Evolutionary conservation across 805 yeast genomes (phyloP).

Genomic region (Jamesozyma spencerorum): DNA sequence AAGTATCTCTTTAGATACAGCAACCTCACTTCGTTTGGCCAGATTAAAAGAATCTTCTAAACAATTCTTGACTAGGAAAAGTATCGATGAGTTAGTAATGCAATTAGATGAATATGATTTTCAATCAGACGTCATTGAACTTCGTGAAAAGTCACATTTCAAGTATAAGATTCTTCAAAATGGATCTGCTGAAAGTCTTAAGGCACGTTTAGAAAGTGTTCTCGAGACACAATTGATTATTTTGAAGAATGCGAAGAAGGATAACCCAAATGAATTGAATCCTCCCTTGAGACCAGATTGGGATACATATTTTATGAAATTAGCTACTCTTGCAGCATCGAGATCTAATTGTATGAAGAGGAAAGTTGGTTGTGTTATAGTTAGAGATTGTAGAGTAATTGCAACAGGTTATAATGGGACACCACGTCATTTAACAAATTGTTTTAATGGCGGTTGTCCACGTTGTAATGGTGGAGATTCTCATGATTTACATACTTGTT

Average conservation of each 20-base stretch:
- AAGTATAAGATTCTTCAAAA: slow-evolving; percentile 14
- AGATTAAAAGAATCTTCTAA: slow-evolving; percentile 14
- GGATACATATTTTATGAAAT: slow-evolving; percentile 92
- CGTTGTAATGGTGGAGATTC: slow-evolving; percentile 69
- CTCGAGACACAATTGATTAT: slow-evolving; percentile 11
- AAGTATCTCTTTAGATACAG: slow-evolving; percentile 71
- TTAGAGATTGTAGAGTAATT: slow-evolving; percentile 71
- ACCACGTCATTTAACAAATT: slow-evolving; percentile 76
- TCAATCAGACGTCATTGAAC: slow-evolving; percentile 10
- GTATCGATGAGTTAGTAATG: slow-evolving; percentile 31
- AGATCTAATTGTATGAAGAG: slow-evolving; percentile 96
- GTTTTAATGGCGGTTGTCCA: slow-evolving; percentile 92
- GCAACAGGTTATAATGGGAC: slow-evolving; percentile 99
- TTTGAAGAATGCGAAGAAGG: slow-evolving; percentile 9
- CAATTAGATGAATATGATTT: slow-evolving; percentile 25
- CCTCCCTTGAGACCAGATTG: slow-evolving; percentile 65
- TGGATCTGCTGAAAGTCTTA: slow-evolving; percentile 1
- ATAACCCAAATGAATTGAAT: slow-evolving; percentile 10
- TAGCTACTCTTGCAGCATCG: slow-evolving; percentile 87
- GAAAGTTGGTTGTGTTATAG: slow-evolving; percentile 93
- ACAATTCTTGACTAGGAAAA: slow-evolving; percentile 7
- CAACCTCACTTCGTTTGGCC: slow-evolving; percentile 39
- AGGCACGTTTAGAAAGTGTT: slow-evolving; percentile 7
- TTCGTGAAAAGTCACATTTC: slow-evolving; percentile 21
- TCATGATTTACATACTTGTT: slow-evolving; percentile 73